These are phyloP conservation scores for Spergularia bocconei DNA, from an alignment of 148 eudicot species.

Conservation along the genomic window DNA sequence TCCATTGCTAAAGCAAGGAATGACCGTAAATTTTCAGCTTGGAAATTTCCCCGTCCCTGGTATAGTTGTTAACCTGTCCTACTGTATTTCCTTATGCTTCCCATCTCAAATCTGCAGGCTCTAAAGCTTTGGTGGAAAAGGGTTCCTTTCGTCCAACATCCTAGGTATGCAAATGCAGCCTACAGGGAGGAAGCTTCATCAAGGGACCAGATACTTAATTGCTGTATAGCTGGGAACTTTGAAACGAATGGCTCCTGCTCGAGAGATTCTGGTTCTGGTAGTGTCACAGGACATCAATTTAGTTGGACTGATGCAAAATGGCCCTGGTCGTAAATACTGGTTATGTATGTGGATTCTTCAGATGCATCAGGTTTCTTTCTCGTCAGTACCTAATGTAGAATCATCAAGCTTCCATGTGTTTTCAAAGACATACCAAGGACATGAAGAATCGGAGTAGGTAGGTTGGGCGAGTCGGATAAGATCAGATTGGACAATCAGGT, in stretches of 20 bases:
- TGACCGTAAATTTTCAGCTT: too few relatives aligned
- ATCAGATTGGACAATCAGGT: too few relatives aligned
- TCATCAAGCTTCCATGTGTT: too few relatives aligned
- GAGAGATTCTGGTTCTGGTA: constrained; percentile 2
- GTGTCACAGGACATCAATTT: constrained; percentile 37
- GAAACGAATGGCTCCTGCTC: constrained; percentile 23
- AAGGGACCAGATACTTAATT: constrained; percentile 49
- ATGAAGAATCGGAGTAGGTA: too few relatives aligned
- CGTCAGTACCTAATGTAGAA: too few relatives aligned
- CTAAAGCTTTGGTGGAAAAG: constrained; percentile 93
- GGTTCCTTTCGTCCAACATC: constrained; percentile 75
- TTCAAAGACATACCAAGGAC: too few relatives aligned
- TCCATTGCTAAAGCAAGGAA: too few relatives aligned
- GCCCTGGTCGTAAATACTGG: constrained; percentile 65
- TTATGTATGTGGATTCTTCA: neutral
- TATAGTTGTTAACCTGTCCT: too few relatives aligned
- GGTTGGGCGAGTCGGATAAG: too few relatives aligned
- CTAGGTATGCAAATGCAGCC: constrained; percentile 56
- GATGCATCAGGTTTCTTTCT: too few relatives aligned
- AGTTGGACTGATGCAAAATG: constrained; percentile 86
- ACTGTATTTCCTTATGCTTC: neutral
- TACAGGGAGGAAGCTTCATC: constrained; percentile 64
- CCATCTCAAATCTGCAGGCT: constrained; percentile 44
- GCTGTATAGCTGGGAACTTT: constrained; percentile 28
- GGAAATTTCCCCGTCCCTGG: too few relatives aligned